Base-by-base conservation (phyloP, 345 rosid species). In the Populus euphratica region DNA sequence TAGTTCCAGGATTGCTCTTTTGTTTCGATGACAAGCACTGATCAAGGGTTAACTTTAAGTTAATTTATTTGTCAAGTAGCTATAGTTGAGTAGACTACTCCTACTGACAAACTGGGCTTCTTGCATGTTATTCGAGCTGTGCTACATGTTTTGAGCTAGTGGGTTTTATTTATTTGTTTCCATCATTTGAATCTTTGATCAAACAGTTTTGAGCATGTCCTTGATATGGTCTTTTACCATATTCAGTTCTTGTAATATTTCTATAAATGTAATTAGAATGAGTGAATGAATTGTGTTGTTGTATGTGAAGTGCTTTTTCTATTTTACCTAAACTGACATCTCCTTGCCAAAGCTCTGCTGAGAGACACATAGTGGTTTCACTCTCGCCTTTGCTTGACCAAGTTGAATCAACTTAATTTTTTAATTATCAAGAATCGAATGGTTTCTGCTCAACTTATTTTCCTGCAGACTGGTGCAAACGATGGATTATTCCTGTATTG, bases 401-500 rank as follows among this genome's bases (percentile, higher is more conserved):
- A 27, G 44, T 69, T 36, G 16, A 49, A 36, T 54, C 13, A 35
- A 66, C 23, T 14, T 13, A 1, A 8, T 21, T 9, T 33, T 73
- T 65, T 31, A 65, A 38, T 49, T 20, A 66, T 18, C 44, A 56
- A 10, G 23, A 33, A 13, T 31, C 70, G 41, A 36, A 68, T 70
- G 43, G 74, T 78, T 64, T 75, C 62, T 54, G 54, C 31, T 43
- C 41, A 56, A 38, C 25, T 70, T 70, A 29, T 59, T 52, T 81
- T 76, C 49, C 68, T 77, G 61, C 84, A 94, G 98, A 86, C 86
- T 96, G 96, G 97, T 94, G 84, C 98, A 96, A 76, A 96, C 97
- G 6, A 92, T 96, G 99, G 98, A 94, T 79, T 96, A 96, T 86
- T 93, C 97, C 27, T 90, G 89, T 79, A 92, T 96, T 73, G 96